phyloP scores from a whole-genome alignment of 306 rosid species.

The Cicer arietinum region DNA sequence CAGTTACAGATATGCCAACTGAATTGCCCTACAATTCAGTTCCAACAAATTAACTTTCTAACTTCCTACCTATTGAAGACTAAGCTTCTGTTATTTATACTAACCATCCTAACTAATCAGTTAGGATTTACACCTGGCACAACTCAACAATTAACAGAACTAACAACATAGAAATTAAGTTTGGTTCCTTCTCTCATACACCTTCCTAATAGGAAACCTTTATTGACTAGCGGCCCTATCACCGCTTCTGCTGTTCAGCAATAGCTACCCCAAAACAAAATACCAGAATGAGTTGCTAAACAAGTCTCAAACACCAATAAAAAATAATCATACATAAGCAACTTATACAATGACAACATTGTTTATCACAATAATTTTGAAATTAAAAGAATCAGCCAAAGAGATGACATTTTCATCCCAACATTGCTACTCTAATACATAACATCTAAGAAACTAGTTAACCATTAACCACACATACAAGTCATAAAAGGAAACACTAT shows the following conservation, averaged over 20 bases:
- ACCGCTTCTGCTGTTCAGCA: slow-evolving; percentile 80
- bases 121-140: too few relatives aligned
- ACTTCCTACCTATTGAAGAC: too few relatives aligned
- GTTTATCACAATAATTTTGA: not conserved
- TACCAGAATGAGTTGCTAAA: slow-evolving; percentile 43
- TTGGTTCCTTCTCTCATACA: too few relatives aligned
- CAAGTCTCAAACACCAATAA: slow-evolving; percentile 10
- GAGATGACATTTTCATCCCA: slow-evolving; percentile 6
- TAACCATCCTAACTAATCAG: too few relatives aligned
- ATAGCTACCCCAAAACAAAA: slow-evolving; percentile 55
- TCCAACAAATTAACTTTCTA: too few relatives aligned
- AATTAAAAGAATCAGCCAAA: slow-evolving; percentile 6
- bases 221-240: too few relatives aligned
- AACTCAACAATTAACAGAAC: too few relatives aligned
- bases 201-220: too few relatives aligned
- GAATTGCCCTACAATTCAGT: too few relatives aligned
- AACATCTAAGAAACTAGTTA: slow-evolving; percentile 37
- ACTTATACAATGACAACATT: not conserved
- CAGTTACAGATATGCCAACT: too few relatives aligned
- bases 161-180: too few relatives aligned
- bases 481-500: slow-evolving; percentile 17
- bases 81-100: too few relatives aligned
- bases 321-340: slow-evolving; percentile 23
- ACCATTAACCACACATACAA: not conserved
- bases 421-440: not conserved